A percentile compares a stretch with the other conserved stretches of the same genome.
Conservation (phyloP, 2,329 filamentous ascomycete species). For the Colletotrichum shisoi region DNA sequence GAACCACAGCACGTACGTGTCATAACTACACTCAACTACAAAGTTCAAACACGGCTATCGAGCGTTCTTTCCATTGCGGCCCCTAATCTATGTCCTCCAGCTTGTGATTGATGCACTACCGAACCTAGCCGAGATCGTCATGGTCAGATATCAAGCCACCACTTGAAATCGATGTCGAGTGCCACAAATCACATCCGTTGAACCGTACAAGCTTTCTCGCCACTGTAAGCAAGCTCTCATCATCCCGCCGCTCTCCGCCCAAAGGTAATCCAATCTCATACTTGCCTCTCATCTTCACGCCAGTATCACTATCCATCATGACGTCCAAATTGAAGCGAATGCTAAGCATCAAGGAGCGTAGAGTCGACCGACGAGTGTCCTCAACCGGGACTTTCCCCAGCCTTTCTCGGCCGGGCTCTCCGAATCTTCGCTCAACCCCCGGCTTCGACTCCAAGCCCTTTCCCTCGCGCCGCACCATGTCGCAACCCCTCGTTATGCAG, state of each 20-base stretch:
- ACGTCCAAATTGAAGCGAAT: conserved; percentile 23
- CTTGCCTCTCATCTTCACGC: not conserved
- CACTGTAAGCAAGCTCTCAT: not conserved
- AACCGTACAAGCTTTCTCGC: conserved; percentile 6
- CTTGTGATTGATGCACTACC: conserved; percentile 7
- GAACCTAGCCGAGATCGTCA: conserved; percentile 15
- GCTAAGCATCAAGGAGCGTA: conserved; percentile 25
- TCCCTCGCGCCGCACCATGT: conserved; percentile 27
- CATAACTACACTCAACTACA: too few species aligned
- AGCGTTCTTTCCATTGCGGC: not conserved
- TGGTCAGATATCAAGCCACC: conserved; percentile 30
- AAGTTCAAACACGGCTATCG: not conserved
- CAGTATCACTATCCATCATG: conserved; percentile 10
- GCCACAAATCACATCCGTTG: conserved; percentile 21
- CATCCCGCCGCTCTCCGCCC: not conserved
- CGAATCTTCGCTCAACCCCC: not conserved
- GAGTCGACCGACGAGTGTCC: not conserved
- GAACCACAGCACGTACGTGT: not conserved
- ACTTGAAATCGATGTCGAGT: conserved; percentile 25
- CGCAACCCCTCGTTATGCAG: conserved; percentile 27
- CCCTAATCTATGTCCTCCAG: not conserved
- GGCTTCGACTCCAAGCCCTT: conserved; percentile 4
- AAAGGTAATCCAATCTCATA: conserved; percentile 15
- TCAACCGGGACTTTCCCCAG: conserved; percentile 8
- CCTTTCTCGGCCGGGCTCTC: not conserved